These are phyloP conservation scores for Saturnispora galanensis DNA, from an alignment of 805 yeast species.

Conservation along the genomic window DNA sequence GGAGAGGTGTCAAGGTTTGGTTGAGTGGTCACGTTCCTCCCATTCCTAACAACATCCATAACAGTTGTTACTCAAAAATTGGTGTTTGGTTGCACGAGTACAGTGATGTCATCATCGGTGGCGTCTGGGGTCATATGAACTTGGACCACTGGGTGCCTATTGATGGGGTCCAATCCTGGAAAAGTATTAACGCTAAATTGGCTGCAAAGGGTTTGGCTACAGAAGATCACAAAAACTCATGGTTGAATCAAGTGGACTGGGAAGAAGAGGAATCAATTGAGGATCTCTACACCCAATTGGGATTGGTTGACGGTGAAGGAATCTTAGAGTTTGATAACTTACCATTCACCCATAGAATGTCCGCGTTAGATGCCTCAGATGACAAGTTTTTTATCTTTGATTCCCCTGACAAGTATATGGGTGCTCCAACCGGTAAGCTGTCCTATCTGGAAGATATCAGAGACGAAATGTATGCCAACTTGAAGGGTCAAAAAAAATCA, in stretches of 20 bases:
- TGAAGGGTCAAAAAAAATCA: conserved; percentile 36
- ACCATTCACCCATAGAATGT: conserved; percentile 5
- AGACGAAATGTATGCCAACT: conserved; percentile 39
- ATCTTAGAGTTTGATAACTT: not conserved
- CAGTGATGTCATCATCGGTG: conserved; percentile 75
- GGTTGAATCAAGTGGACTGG: conserved; percentile 14
- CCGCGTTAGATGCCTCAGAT: conserved; percentile 13
- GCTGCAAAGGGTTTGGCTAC: conserved; percentile 15
- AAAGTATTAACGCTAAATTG: conserved; percentile 28
- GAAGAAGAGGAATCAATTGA: conserved; percentile 11
- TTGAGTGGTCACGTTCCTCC: conserved; percentile 86
- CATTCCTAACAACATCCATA: conserved; percentile 64
- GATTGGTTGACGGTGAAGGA: conserved; percentile 3
- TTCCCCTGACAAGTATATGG: conserved; percentile 36
- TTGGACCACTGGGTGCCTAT: conserved; percentile 76
- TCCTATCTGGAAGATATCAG: conserved; percentile 51
- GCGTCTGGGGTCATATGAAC: conserved; percentile 84
- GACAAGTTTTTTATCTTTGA: conserved; percentile 15
- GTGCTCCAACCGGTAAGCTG: conserved; percentile 59
- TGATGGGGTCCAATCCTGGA: conserved; percentile 61
- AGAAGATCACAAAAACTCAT: conserved; percentile 15
- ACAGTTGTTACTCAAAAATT: conserved; percentile 63
- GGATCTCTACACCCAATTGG: conserved; percentile 8
- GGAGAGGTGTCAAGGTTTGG: conserved; percentile 77
- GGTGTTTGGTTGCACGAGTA: conserved; percentile 78